Evolutionary conservation across 2,329 filamentous ascomycete species (phyloP).

Genomic region (Zarea fungicola): DNA sequence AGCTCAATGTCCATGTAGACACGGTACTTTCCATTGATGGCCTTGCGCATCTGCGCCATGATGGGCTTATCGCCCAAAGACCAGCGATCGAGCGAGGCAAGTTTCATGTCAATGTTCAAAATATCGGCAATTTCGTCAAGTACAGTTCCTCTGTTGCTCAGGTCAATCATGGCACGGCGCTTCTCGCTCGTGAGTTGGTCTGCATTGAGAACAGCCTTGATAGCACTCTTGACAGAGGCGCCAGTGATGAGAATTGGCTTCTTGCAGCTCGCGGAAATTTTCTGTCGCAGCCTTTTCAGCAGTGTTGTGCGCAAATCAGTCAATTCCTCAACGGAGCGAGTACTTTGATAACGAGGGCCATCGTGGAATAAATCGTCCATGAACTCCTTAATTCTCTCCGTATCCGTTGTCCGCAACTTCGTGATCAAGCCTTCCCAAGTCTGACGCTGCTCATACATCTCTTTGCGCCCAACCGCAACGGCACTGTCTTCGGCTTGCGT

Average conservation of each 20-base stretch:
- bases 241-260: neutral
- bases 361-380: slow-evolving; percentile 43
- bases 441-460: slow-evolving; percentile 47
- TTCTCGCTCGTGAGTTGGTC: slow-evolving; percentile 13
- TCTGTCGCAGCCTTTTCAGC: neutral
- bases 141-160: slow-evolving; percentile 18
- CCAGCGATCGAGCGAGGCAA: slow-evolving; percentile 29
- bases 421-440: slow-evolving; percentile 56
- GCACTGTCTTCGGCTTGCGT: slow-evolving; percentile 24
- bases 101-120: slow-evolving; percentile 38
- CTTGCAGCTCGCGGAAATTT: neutral
- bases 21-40: slow-evolving; percentile 44
- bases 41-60: slow-evolving; percentile 34
- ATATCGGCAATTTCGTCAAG: slow-evolving; percentile 39
- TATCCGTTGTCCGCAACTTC: slow-evolving; percentile 39
- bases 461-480: slow-evolving; percentile 44
- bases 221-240: slow-evolving; percentile 3
- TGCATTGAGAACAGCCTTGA: slow-evolving; percentile 5
- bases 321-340: neutral
- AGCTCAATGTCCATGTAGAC: slow-evolving; percentile 52
- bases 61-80: slow-evolving; percentile 31
- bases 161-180: slow-evolving; percentile 11
- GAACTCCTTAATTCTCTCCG: slow-evolving; percentile 40
- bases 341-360: neutral
- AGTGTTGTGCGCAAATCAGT: neutral